Percentiles rank a stretch among this genome's conserved stretches.
Conservation (phyloP, 176 grass and related monocot genomes). For the Phragmites australis region DNA sequence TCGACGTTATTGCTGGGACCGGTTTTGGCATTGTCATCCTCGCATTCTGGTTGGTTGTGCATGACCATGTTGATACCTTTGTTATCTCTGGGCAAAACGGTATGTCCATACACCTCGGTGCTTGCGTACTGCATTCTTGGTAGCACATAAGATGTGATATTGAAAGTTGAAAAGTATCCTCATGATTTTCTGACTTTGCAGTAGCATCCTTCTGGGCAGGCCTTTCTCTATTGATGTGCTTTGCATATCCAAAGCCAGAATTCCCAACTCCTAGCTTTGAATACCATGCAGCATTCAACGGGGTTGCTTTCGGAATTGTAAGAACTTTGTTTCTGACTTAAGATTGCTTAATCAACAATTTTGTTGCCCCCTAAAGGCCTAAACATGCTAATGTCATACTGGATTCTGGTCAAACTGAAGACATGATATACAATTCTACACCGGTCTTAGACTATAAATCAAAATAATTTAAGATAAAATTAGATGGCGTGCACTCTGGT, state of each 20-base stretch:
- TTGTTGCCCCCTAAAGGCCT: background rate
- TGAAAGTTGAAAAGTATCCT: constrained; percentile 6
- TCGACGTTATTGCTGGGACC: constrained; percentile 73
- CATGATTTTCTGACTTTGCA: constrained; percentile 29
- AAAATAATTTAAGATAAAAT: constrained; percentile 26
- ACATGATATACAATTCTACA: background rate
- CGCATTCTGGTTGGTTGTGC: constrained; percentile 73
- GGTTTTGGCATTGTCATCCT: constrained; percentile 71
- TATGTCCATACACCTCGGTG: constrained; percentile 39
- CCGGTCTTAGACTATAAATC: constrained; percentile 7
- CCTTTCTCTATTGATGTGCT: constrained; percentile 73
- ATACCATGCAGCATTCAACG: constrained; percentile 86
- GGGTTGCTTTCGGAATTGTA: constrained; percentile 97
- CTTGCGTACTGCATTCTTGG: background rate
- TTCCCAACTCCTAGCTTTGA: constrained; percentile 96
- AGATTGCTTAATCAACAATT: background rate
- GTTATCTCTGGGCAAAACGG: constrained; percentile 84
- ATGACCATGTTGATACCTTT: constrained; percentile 72
- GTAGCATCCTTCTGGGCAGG: constrained; percentile 88
- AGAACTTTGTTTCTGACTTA: constrained; percentile 43
- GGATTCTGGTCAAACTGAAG: constrained; percentile 17
- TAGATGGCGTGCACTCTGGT: background rate
- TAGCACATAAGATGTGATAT: background rate
- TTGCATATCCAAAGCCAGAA: constrained; percentile 90
- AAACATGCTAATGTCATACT: background rate